phyloP scores from a whole-genome alignment of 2,329 filamentous ascomycete species.

The Talaromyces islandicus region DNA sequence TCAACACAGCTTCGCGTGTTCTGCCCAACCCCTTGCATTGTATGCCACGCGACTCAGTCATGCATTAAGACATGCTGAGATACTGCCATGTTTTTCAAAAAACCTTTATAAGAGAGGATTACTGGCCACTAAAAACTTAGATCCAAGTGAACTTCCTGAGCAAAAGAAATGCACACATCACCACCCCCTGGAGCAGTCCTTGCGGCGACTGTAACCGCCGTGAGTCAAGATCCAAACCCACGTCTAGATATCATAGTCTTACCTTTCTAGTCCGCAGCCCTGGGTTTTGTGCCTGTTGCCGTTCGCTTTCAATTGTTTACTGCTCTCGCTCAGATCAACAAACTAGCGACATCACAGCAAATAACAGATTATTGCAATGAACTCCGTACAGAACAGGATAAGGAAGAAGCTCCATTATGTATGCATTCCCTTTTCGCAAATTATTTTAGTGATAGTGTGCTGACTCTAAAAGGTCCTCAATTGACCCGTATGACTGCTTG shows the following conservation, averaged over 20 bases:
- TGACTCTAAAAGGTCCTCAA: conserved; percentile 13
- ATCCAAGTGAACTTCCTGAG: not conserved
- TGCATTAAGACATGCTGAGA: not conserved
- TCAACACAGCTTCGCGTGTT: not conserved
- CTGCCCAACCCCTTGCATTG: not conserved
- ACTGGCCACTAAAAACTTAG: not conserved
- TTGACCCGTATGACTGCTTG: conserved; percentile 17
- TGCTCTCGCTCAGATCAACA: conserved; percentile 19
- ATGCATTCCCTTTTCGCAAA: conserved; percentile 6
- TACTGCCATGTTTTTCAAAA: not conserved
- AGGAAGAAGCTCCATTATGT: conserved; percentile 18
- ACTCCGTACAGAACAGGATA: conserved; percentile 11
- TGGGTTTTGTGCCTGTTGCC: conserved; percentile 34
- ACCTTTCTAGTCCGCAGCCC: conserved; percentile 22
- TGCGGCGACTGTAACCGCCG: conserved; percentile 22
- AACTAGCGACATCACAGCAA: conserved; percentile 21
- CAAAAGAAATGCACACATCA: conserved; percentile 6
- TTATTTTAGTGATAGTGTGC: not conserved
- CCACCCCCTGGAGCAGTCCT: conserved; percentile 19
- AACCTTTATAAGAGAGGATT: not conserved
- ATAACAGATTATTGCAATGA: conserved; percentile 20
- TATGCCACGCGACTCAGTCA: not conserved
- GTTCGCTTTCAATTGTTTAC: conserved; percentile 30
- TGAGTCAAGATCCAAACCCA: conserved; percentile 12
- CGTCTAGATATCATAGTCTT: not conserved